Conservation (phyloP, 2,329 filamentous ascomycete genomes). For the Alternaria solani region DNA sequence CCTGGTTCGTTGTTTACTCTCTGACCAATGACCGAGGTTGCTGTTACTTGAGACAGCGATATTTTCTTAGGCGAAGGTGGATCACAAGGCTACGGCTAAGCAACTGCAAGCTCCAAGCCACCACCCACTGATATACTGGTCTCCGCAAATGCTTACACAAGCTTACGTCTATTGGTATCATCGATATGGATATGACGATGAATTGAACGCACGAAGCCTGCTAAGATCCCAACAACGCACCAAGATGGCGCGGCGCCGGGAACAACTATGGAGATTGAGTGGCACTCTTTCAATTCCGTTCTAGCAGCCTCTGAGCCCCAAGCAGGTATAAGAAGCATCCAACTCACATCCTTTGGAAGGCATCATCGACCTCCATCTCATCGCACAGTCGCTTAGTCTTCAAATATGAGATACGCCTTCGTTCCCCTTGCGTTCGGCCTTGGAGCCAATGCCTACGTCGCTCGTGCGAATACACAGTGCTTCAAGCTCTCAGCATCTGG, state of each 20-base stretch:
- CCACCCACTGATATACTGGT: conserved; percentile 1
- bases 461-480: conserved; percentile 29
- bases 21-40: conserved; percentile 20
- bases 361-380: conserved; percentile 1
- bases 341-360: neutral
- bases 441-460: conserved; percentile 34
- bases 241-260: neutral
- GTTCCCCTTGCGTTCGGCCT: conserved; percentile 30
- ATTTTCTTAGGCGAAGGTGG: neutral
- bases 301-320: conserved; percentile 7
- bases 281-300: neutral
- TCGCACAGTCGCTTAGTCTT: conserved; percentile 7
- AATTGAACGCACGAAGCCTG: neutral
- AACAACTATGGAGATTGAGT: neutral
- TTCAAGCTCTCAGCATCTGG: conserved; percentile 29
- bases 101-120: neutral
- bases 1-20: neutral
- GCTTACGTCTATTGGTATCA: conserved; percentile 25
- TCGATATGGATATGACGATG: conserved; percentile 18
- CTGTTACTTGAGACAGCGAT: conserved; percentile 27
- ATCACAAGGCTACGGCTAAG: conserved; percentile 3
- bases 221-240: conserved; percentile 14
- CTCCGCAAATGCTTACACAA: conserved; percentile 10
- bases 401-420: conserved; percentile 35
- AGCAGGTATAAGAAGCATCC: conserved; percentile 1